Percentiles rank a stretch among this genome's conserved stretches.
phyloP scores from a whole-genome alignment of 2,329 filamentous ascomycete genomes.

The Sclerotinia borealis region DNA sequence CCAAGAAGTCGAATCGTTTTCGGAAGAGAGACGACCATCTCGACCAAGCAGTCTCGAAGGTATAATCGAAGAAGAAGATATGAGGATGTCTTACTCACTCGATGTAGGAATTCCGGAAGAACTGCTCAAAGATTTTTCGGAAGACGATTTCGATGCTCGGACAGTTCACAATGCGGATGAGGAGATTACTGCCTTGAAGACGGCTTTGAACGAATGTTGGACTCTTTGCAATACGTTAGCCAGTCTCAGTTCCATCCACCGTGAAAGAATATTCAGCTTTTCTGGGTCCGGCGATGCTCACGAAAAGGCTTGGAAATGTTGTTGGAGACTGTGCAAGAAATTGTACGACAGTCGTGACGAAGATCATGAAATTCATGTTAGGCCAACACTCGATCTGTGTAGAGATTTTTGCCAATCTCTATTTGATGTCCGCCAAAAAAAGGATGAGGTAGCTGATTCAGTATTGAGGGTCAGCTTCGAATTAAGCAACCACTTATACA shows the following conservation, averaged over 20 bases:
- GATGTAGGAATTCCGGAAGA: slow-evolving; percentile 35
- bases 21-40: slow-evolving; percentile 45
- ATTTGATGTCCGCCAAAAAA: slow-evolving; percentile 75
- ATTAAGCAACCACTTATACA: slow-evolving; percentile 91
- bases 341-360: slow-evolving; percentile 78
- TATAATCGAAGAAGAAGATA: slow-evolving; percentile 37
- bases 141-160: slow-evolving; percentile 43
- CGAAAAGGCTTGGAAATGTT: slow-evolving; percentile 87
- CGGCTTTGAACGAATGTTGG: slow-evolving; percentile 84
- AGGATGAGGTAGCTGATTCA: slow-evolving; percentile 76
- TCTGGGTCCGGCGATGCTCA: slow-evolving; percentile 70
- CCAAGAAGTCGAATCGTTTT: slow-evolving; percentile 58
- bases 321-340: slow-evolving; percentile 87
- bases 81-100: slow-evolving; percentile 23
- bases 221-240: slow-evolving; percentile 87
- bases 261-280: slow-evolving; percentile 70
- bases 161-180: slow-evolving; percentile 43
- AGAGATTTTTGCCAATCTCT: slow-evolving; percentile 87
- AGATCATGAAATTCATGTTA: slow-evolving; percentile 60
- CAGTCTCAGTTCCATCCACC: slow-evolving; percentile 75
- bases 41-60: slow-evolving; percentile 68
- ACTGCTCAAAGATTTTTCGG: slow-evolving; percentile 37
- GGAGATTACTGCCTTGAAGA: slow-evolving; percentile 63
- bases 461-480: slow-evolving; percentile 90
- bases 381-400: slow-evolving; percentile 76